Evolutionary conservation across 345 rosid genomes (phyloP), one percentile per base, ranked within the genome.

Genomic region (Syzygium jambos): DNA sequence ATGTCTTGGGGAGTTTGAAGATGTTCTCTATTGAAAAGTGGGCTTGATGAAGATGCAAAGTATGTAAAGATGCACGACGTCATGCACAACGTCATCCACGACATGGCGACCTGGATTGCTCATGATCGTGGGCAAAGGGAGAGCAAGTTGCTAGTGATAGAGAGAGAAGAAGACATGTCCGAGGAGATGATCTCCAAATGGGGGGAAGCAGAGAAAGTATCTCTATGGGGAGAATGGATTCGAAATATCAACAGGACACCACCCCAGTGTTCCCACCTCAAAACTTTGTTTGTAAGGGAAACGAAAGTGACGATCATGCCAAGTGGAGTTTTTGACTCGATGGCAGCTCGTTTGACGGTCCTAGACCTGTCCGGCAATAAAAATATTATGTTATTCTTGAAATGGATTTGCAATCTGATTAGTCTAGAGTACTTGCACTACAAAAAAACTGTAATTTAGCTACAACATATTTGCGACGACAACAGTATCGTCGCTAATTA

Each of bases 51-150:
- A 43, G 46, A 43, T 43, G 46, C 46, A 43, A 43, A 43, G 46
- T 43, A 43, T 38, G 51, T 89, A 16, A 86, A 78, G 51, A 89
- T 90, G 91, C 92, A 90, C 30, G 91, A 89, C 19, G 7, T 90
- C 6, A 89, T 90, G 91, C 92, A 90, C 30, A 90, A 89, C 19
- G 7, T 90, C 6, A 11, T 92, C 46, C 88, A 51, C 23, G 85
- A 87, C 46, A 89, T 89, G 92, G 89, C 91, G 1, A 80, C 88
- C 53, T 88, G 89, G 88, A 12, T 88, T 3, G 27, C 12, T 19
- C 23, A 2, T 21, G 65, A 86, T 0, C 84, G 52, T 0, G 87
- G 84, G 46, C 9, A 19, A 22, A 19, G 23, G 38, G 57, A 59
- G 54, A 61, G 43, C 23, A 59, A 46, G 43, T 22, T 61, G n/a